Percentiles rank a stretch among this genome's conserved stretches.
Evolutionary conservation across 805 yeast species (phyloP).

Genomic region (Sugiyamaella mastotermitis): DNA sequence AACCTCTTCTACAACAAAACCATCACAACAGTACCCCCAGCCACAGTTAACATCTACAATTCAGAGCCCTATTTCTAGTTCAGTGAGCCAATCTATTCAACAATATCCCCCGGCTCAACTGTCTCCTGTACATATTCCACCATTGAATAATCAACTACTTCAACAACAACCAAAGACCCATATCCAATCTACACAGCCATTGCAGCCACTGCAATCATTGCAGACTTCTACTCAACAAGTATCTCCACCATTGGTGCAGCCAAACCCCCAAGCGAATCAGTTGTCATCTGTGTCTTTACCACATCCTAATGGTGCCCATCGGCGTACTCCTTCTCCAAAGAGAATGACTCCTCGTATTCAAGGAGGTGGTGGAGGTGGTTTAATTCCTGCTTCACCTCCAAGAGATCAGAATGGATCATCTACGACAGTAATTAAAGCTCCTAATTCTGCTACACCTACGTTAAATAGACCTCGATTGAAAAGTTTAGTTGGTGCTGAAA

Average conservation of each 20-base stretch:
- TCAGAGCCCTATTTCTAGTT: too few relatives aligned
- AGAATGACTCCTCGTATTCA: slow-evolving; percentile 13
- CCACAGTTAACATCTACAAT: too few relatives aligned
- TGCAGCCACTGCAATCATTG: slow-evolving; percentile 34
- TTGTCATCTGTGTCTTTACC: background rate
- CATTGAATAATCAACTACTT: too few relatives aligned
- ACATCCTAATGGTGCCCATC: background rate
- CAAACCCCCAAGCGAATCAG: background rate
- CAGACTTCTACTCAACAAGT: slow-evolving; percentile 16
- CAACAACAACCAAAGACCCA: too few relatives aligned
- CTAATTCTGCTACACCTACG: background rate
- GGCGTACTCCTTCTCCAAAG: slow-evolving; percentile 21
- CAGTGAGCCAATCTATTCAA: too few relatives aligned
- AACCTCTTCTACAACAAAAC: too few relatives aligned
- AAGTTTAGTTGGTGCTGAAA: too few relatives aligned
- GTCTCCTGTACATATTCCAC: too few relatives aligned
- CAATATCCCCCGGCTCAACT: too few relatives aligned
- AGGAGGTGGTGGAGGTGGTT: too few relatives aligned
- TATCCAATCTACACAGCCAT: background rate
- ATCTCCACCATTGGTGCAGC: background rate
- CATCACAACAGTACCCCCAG: too few relatives aligned
- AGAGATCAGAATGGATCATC: background rate
- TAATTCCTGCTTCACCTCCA: slow-evolving; percentile 8
- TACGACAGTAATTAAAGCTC: background rate
- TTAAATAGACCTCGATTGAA: too few relatives aligned